Base-by-base conservation (phyloP, 2,329 filamentous ascomycete species). In the Arthrobotrys sphaeroides region DNA sequence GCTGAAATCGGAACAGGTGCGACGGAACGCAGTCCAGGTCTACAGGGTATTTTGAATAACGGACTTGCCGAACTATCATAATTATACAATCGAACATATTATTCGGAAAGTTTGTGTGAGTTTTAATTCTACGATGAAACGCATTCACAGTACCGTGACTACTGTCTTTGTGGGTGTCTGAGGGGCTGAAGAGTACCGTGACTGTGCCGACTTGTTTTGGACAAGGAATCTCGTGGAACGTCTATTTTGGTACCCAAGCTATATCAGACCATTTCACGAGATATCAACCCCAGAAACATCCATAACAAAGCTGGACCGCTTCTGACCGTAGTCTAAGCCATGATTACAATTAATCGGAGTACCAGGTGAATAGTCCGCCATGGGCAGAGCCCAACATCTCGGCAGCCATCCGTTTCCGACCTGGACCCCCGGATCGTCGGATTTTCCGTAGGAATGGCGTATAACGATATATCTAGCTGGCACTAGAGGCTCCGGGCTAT, bases 1-100 rank as follows among this genome's bases (percentile, higher is more conserved):
- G n/a, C 47, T 53, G 47, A 33, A 53, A 53, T 55, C 51, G 51
- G 51, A 55, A 55, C 51, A 55, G 31, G 26, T 16, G 51, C 51
- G 51, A 55, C 51, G 20, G 26, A 13, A 53, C 13, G 47, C 26
- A 53, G 9, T 1, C 7, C 26, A 9, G 38, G 28, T 10, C 5
- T 33, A 38, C 28, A 55, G 13, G 47, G 5, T 9, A n/a, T 33
- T 10, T 51, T 26, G 5, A 33, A 10, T 22, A 22, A 55, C 49
- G 49, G 49, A 13, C 49, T 36, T 22, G 49, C 49, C 49, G 49
- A 55, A 55, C 28, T 13, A 31, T 38, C 51, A 38, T 10, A n/a
- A 24, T 36, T 18, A 28, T 31, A 18, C 9, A 7, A 12, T 38
- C 16, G 4, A 7, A 53, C 13, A n/a, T 55, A 22, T 1, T 22